These are phyloP conservation scores for Aristolochia californica DNA, from an alignment of 164 flowering plant genomes.

Conservation along the genomic window DNA sequence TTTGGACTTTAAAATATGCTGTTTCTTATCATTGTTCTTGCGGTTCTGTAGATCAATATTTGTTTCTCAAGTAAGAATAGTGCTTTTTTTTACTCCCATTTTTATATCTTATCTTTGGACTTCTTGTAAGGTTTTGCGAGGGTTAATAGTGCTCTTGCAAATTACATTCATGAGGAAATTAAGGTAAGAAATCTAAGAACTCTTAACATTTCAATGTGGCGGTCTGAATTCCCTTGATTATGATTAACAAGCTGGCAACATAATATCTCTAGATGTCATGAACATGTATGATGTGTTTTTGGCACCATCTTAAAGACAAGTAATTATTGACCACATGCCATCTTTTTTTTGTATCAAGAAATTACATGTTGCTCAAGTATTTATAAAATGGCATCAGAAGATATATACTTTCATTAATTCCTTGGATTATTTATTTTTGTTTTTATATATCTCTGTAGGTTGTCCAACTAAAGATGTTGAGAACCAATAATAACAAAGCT, in stretches of 20 bases:
- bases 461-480: constrained; percentile 63
- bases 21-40: not conserved
- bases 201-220: no score
- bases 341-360: no score
- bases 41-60: not conserved
- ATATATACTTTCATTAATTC: no score
- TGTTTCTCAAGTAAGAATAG: not conserved
- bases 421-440: not conserved
- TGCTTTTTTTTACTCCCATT: not conserved
- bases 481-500: constrained; percentile 60
- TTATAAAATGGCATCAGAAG: no score
- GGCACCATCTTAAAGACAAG: no score
- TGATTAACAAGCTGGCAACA: no score
- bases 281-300: no score
- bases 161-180: constrained; percentile 96
- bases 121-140: constrained; percentile 62
- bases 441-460: constrained; percentile 39
- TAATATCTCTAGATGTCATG: no score
- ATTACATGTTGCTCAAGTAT: no score
- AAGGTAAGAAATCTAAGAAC: constrained; percentile 45
- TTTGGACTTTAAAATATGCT: not conserved
- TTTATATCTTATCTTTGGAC: not conserved
- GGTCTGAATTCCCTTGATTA: no score
- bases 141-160: constrained; percentile 89
- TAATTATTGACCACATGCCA: no score